phyloP scores from a whole-genome alignment of 768 basidiomycete genomes.

The Trametes meyenii region DNA sequence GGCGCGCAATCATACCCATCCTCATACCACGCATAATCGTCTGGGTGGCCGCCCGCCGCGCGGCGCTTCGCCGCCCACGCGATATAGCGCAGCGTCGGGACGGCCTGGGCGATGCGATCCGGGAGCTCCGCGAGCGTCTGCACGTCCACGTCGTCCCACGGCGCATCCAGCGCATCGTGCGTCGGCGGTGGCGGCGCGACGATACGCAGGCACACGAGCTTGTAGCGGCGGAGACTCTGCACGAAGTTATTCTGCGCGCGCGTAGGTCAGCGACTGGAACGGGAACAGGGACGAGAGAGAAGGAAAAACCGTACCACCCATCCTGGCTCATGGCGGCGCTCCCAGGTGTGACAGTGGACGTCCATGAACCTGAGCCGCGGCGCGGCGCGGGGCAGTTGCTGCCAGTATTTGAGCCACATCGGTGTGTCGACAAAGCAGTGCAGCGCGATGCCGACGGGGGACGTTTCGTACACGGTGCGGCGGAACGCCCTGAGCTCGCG shows the following conservation, averaged over 20 bases:
- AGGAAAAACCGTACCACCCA: constrained; percentile 7
- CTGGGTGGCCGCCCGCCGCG: neutral
- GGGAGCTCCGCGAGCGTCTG: constrained; percentile 15
- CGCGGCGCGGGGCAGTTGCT: constrained; percentile 8
- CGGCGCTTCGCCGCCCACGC: constrained; percentile 19
- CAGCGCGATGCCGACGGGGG: constrained; percentile 15
- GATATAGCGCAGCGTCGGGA: constrained; percentile 17
- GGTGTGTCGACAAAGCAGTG: constrained; percentile 15
- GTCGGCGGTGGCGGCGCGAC: constrained; percentile 14
- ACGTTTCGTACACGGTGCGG: constrained; percentile 10
- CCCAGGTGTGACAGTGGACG: constrained; percentile 18
- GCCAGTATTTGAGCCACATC: constrained; percentile 15
- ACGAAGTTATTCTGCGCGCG: constrained; percentile 1
- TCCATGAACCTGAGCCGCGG: constrained; percentile 16
- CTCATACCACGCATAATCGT: constrained; percentile 19
- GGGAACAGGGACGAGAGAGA: neutral
- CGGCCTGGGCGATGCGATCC: constrained; percentile 8
- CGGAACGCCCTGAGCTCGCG: constrained; percentile 10
- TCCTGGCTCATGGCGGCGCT: constrained; percentile 5
- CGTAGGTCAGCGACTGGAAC: neutral
- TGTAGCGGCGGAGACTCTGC: constrained; percentile 8
- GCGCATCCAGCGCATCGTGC: constrained; percentile 4
- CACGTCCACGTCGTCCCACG: constrained; percentile 16
- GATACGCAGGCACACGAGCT: constrained; percentile 13
- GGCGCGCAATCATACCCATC: constrained; percentile 15